Evolutionary conservation across 139 green algal genomes (phyloP).

Genomic region (Tetratostichococcus sp.): DNA sequence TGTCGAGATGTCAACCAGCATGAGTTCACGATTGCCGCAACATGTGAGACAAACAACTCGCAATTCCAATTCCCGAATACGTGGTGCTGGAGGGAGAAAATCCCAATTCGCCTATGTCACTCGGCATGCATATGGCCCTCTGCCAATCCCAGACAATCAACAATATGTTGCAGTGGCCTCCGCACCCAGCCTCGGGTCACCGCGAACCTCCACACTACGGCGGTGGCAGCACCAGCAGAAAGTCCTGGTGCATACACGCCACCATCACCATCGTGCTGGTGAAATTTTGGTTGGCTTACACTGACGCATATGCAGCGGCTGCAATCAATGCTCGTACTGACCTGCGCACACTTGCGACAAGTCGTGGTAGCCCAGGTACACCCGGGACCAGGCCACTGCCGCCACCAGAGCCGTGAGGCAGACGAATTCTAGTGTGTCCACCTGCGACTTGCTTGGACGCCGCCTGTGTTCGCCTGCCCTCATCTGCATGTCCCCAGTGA

Average conservation of each 20-base stretch:
- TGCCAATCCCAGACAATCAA: not conserved
- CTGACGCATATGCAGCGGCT: too few relatives aligned
- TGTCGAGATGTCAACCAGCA: too few relatives aligned
- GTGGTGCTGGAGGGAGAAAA: too few relatives aligned
- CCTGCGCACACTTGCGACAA: not conserved
- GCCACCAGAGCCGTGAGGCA: not conserved
- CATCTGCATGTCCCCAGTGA: not conserved
- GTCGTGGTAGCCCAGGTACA: conserved; percentile 4
- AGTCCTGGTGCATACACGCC: not conserved
- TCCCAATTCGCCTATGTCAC: too few relatives aligned
- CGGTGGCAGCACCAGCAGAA: not conserved
- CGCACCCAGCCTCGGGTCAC: not conserved
- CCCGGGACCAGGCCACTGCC: not conserved
- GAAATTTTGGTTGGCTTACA: too few relatives aligned
- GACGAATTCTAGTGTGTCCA: not conserved
- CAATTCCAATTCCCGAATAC: too few relatives aligned
- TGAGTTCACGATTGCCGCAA: too few relatives aligned
- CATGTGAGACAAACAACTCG: too few relatives aligned
- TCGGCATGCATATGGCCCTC: not conserved
- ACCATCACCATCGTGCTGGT: too few relatives aligned
- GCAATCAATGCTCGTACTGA: too few relatives aligned
- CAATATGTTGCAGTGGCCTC: not conserved
- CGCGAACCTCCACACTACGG: not conserved
- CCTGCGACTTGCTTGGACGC: not conserved
- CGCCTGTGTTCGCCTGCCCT: not conserved